A percentile compares a stretch with the other conserved stretches of the same genome.
Conservation (phyloP, 1,284 basidiomycete genomes). For the Malassezia equina region DNA sequence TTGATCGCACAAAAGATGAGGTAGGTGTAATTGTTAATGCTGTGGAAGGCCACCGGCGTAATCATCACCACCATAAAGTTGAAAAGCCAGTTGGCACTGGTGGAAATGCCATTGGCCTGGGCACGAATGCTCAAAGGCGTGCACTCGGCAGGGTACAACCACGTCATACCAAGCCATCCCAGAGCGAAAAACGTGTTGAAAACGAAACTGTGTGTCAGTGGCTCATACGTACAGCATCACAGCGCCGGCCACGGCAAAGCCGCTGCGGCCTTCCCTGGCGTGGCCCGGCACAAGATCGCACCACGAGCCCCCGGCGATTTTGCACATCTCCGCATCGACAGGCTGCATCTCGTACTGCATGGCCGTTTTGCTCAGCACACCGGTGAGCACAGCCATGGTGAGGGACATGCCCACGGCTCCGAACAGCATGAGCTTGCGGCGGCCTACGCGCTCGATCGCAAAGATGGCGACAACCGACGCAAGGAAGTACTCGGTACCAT, state of each 20-base stretch:
- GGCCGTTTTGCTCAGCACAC: slow-evolving; percentile 7
- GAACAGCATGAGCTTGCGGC: slow-evolving; percentile 40
- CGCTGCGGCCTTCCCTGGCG: not conserved
- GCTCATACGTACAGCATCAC: slow-evolving; percentile 5
- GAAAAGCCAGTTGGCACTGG: slow-evolving; percentile 39
- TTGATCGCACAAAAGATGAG: slow-evolving; percentile 31
- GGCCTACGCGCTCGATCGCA: slow-evolving; percentile 37
- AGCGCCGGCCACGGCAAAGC: slow-evolving; percentile 4
- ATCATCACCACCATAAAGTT: slow-evolving; percentile 43
- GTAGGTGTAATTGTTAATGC: slow-evolving; percentile 29
- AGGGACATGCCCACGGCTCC: slow-evolving; percentile 33
- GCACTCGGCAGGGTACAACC: slow-evolving; percentile 47
- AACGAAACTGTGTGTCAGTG: slow-evolving; percentile 13
- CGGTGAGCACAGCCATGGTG: slow-evolving; percentile 34
- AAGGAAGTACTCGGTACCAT: slow-evolving; percentile 46
- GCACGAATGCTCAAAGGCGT: slow-evolving; percentile 40
- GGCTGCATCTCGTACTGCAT: not conserved
- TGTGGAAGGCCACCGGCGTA: slow-evolving; percentile 27
- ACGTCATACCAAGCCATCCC: slow-evolving; percentile 47
- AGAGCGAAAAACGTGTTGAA: slow-evolving; percentile 45
- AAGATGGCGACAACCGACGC: slow-evolving; percentile 43
- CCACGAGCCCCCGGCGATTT: not conserved
- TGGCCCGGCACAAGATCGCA: not conserved
- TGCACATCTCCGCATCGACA: not conserved
- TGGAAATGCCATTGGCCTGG: slow-evolving; percentile 40